phyloP scores from a whole-genome alignment of 441 rosid genomes.

The Pelargonium fulgidum region DNA sequence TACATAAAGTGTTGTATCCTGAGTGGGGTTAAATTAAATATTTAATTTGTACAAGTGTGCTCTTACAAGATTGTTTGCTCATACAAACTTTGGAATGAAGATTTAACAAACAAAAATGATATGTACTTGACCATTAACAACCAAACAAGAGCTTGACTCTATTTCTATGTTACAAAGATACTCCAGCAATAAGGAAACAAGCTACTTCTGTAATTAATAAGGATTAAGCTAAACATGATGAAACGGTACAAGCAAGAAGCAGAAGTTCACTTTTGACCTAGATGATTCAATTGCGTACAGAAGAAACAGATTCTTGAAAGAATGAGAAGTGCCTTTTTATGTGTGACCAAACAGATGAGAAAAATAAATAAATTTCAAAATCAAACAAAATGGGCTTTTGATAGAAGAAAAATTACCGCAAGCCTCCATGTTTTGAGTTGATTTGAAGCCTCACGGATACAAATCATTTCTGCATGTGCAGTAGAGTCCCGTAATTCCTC shows the following conservation, averaged over 20 bases:
- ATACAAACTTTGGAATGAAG: too few relatives aligned
- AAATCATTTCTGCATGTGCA: slow-evolving; percentile 95
- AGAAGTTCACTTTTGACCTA: too few relatives aligned
- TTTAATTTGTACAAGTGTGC: not conserved
- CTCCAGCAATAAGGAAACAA: too few relatives aligned
- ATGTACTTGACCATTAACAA: too few relatives aligned
- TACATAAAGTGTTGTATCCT: slow-evolving; percentile 83
- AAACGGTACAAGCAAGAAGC: too few relatives aligned
- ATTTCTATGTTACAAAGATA: too few relatives aligned
- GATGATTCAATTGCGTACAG: not conserved
- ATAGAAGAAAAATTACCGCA: slow-evolving; percentile 42
- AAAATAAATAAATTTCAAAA: not conserved
- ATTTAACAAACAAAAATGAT: too few relatives aligned
- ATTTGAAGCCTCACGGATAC: slow-evolving; percentile 86
- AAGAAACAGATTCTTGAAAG: not conserved
- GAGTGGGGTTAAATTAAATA: slow-evolving; percentile 19
- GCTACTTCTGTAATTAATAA: too few relatives aligned
- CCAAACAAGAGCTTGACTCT: too few relatives aligned
- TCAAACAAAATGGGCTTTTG: slow-evolving; percentile 2
- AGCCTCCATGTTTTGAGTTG: slow-evolving; percentile 78
- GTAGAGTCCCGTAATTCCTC: slow-evolving; percentile 93
- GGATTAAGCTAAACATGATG: too few relatives aligned
- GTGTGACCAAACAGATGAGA: too few relatives aligned
- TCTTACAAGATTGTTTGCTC: not conserved
- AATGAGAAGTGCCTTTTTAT: too few relatives aligned